These are phyloP conservation scores for Aspergillus sclerotiicarbonarius DNA, from an alignment of 495 filamentous ascomycete species.

Conservation along the genomic window DNA sequence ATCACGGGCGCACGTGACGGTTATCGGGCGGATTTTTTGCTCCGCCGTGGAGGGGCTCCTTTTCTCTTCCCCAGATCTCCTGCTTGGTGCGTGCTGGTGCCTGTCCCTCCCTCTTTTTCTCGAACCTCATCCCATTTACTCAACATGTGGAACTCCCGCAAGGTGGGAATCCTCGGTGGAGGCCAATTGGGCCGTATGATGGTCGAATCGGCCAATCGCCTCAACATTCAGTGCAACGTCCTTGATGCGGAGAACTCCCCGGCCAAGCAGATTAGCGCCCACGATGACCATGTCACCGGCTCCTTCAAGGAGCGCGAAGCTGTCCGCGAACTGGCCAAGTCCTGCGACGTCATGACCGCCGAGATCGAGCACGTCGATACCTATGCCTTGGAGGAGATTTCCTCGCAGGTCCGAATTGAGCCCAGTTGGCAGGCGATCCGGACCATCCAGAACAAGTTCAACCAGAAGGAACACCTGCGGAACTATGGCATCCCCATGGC, in stretches of 20 bases:
- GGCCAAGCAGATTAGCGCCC: constrained; percentile 86
- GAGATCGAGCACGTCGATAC: constrained; percentile 99
- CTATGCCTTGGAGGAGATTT: constrained; percentile 81
- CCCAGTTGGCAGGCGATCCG: constrained; percentile 87
- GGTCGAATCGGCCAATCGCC: constrained; percentile 82
- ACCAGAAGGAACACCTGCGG: constrained; percentile 80
- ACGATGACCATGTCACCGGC: constrained; percentile 71
- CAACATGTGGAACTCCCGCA: constrained; percentile 49
- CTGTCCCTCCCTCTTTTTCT: constrained; percentile 8
- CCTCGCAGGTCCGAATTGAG: constrained; percentile 63
- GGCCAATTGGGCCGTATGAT: constrained; percentile 96
- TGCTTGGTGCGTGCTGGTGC: neutral
- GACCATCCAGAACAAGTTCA: constrained; percentile 93
- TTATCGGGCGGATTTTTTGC: constrained; percentile 21
- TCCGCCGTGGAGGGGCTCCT: constrained; percentile 29
- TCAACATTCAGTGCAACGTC: constrained; percentile 77
- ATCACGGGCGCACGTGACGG: constrained; percentile 22
- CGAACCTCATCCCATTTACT: constrained; percentile 8
- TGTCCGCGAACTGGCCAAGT: constrained; percentile 71
- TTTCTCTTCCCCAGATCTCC: constrained; percentile 18
- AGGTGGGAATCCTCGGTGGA: constrained; percentile 67
- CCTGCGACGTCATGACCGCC: constrained; percentile 85
- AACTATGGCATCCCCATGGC: constrained; percentile 68
- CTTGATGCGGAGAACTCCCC: constrained; percentile 78
- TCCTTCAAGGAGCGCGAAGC: constrained; percentile 79